Evolutionary conservation across 148 eudicot species (phyloP), one percentile per base, ranked within the genome.

Genomic region (Chenopodium suecicum): DNA sequence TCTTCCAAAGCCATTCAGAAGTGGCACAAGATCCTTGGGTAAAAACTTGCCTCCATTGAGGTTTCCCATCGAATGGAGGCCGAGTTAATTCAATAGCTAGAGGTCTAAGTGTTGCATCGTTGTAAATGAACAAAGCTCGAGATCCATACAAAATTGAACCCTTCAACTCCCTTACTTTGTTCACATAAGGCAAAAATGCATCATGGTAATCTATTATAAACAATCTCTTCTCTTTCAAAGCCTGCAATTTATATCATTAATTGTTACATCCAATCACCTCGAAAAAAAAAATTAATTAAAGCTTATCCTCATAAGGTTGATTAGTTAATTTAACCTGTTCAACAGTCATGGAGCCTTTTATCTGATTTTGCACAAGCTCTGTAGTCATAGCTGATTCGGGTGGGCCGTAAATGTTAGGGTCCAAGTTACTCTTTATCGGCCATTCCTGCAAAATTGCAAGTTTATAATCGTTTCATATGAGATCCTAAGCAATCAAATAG

Each of bases 151-250:
- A 48, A 11, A 92, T 89, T 32, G 90, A 90, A 71, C 91, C 91
- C 78, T 87, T 67, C 4, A 88, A 68, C 82, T 88, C 86, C 32
- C 94, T 94, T 9, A 93, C 94, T 84, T 86, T 91, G 76, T 85
- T 81, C 64, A 94, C 95, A 10, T 77, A 93, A 0, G 97, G 98
- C 70, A 94, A 68, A 23, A 88, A 82, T 20, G 87, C 48, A 83
- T 94, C 98, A 80, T 94, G 94, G 76, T 91, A 94, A 78, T 94
- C 98, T 32, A 94, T 70, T 9, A 89, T 84, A 78, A 91, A 94
- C 76, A 94, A 72, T 76, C 83, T 93, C 87, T 89, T 93, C 27
- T 85, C 73, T 68, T 86, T 31, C 17, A 94, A 1, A 19, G 97
- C 95, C 95, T 94, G 89, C 79, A 83, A 63, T 4, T 0, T 54